Evolutionary conservation across 192 early-diverging fungal species (phyloP).

Genomic region (Ambispora gerdemannii): DNA sequence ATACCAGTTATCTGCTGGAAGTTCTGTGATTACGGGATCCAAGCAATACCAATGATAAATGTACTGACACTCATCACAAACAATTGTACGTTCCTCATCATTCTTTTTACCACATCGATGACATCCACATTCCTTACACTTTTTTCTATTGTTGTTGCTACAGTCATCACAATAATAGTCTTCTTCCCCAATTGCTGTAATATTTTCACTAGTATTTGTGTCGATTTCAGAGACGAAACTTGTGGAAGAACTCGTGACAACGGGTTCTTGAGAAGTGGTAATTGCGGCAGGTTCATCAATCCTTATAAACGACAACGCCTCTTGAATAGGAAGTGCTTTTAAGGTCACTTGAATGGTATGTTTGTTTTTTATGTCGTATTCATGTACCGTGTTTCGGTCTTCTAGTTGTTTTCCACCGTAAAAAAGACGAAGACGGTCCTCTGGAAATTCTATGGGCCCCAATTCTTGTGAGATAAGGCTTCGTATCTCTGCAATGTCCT

Average conservation of each 20-base stretch:
- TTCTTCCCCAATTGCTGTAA: not conserved
- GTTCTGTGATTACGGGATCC: conserved; percentile 34
- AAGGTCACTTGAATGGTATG: conserved; percentile 32
- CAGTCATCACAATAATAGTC: conserved; percentile 41
- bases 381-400: conserved; percentile 40
- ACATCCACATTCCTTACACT: conserved; percentile 54
- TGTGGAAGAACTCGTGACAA: not conserved
- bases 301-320: not conserved
- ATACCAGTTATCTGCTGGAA: conserved; percentile 53
- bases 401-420: conserved; percentile 42
- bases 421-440: conserved; percentile 15
- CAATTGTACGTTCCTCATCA: conserved; percentile 52
- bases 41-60: conserved; percentile 57
- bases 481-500: not conserved
- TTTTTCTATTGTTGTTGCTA: conserved; percentile 28
- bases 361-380: conserved; percentile 40
- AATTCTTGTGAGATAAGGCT: not conserved
- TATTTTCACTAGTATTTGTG: not conserved
- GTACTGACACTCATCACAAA: conserved; percentile 58
- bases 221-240: conserved; percentile 3
- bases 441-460: not conserved
- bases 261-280: too few relatives aligned
- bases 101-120: conserved; percentile 48
- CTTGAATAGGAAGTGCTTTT: conserved; percentile 2
- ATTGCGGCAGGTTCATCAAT: not conserved